Base-by-base conservation (phyloP, 148 eudicot species). In the Vaccinium myrtillus region DNA sequence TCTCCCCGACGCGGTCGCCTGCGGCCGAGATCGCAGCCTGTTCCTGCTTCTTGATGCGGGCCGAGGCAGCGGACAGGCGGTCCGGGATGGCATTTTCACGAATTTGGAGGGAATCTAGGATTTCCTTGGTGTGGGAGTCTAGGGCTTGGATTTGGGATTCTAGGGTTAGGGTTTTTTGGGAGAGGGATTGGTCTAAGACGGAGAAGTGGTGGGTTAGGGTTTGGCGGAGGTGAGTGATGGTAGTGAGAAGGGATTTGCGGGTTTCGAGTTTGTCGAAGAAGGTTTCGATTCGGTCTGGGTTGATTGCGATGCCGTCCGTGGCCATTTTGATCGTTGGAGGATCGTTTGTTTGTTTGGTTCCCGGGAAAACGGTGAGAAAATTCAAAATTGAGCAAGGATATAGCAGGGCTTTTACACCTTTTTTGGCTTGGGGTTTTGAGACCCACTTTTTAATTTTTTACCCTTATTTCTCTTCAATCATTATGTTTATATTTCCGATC, bases 191-290 rank as follows among this genome's bases (percentile, higher is more conserved):
- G 1, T 89, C 81, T 15, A 91, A 70, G 25, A 85, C 67, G 7
- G 85, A 49, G 89, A 90, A 89, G 53, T 86, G 91, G 46, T 86
- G 23, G 16, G 86, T 87, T 85, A 92, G 90, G 88, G 92, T 83
- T 87, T 87, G 87, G 91, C 90, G 88, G 27, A 87, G 84, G 36
- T 90, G 84, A 1, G 87, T 87, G 83, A 87, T 83, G 67, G 84
- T 78, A 2, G 86, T 69, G 71, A 91, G 88, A 61, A 90, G 79
- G 81, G 87, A 18, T 77, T 89, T 85, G 50, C 84, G 87, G 21
- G 88, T 49, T 58, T 89, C 93, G 85, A 91, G 90, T 2, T 87
- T 65, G 50, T 71, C 67, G 92, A 92, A 89, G 83, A 87, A 81
- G 65, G n/a, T 80, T 10, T 83, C 75, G 77, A 92, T 43, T 81